Base-by-base conservation (phyloP, 148 eudicot species). In the Rhododendron molle region DNA sequence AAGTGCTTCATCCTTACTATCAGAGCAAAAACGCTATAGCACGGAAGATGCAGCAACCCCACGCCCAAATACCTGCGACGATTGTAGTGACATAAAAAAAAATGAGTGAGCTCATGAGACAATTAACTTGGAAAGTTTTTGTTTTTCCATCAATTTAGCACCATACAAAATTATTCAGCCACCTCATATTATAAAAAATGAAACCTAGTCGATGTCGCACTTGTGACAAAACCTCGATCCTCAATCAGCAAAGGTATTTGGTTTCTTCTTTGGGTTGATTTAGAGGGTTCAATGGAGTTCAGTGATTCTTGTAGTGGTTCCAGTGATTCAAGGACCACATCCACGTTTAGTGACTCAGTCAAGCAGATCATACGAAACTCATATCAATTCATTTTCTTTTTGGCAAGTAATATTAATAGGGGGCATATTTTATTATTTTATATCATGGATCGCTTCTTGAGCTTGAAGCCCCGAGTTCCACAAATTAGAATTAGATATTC, bases 21-120 rank as follows among this genome's bases (percentile, higher is more conserved):
- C 40, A 94, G 87, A 36, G 84, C 87, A 65, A 90, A 91, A 54
- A 90, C 12, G 43, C 93, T 93, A 80, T 82, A 96, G 87, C 93
- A 93, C 32, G 94, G 99, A 78, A 96, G 60, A 82, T 89, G 94
- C 81, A 95, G 58, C 85, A 91, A 76, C 26, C 94, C 96, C 26
- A 95, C 91, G 10, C 87, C 91, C 49, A 87, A 49, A 46, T 94
- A 95, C 97, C 98, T 95, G 91, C 52, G 87, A 78, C 54, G 26
- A 60, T 65, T 43, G 40, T 62, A 43, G 16, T 11, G 34, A 82
- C 54, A 78, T 54, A 15, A 78, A 65, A 46, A 50, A 65, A 79
- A 34, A 11, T 14, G 85, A 20, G 40, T 32, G 18, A 58, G 69
- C 30, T 76, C 52, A 58, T 44, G 58, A 23, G 28, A 30, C 43